Evolutionary conservation across 2,329 filamentous ascomycete genomes (phyloP).

Genomic region (Trichoderma breve): DNA sequence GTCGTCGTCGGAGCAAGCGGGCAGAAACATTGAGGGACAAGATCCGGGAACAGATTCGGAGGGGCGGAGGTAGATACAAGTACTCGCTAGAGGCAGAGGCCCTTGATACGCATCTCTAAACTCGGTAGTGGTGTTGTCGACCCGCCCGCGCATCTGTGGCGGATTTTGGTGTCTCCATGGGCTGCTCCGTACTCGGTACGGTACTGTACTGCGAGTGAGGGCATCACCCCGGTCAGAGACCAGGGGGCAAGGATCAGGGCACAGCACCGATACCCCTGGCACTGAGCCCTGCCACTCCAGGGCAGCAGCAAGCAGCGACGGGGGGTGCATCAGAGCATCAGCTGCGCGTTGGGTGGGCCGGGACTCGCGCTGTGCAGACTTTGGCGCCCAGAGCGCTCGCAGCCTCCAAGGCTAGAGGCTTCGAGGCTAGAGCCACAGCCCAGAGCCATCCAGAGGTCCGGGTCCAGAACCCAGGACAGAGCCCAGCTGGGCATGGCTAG

Average conservation of each 20-base stretch:
- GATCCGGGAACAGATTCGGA: constrained; percentile 15
- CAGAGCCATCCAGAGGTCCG: constrained; percentile 5
- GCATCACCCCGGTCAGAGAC: neutral
- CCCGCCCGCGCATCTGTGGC: constrained; percentile 21
- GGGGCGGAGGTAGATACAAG: constrained; percentile 21
- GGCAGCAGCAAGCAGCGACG: constrained; percentile 20
- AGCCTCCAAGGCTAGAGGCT: neutral
- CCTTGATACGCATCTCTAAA: constrained; percentile 16
- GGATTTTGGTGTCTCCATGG: constrained; percentile 7
- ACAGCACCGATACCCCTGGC: constrained; percentile 20
- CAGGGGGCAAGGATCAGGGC: constrained; percentile 10
- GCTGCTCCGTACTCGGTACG: constrained; percentile 10
- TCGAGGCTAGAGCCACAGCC: constrained; percentile 8
- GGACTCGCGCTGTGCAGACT: neutral
- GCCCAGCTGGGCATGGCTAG: constrained; percentile 19
- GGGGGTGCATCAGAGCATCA: constrained; percentile 21
- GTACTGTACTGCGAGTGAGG: neutral
- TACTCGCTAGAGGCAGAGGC: constrained; percentile 21
- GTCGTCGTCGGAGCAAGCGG: constrained; percentile 5
- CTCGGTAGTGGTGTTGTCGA: constrained; percentile 21
- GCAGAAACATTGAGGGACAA: constrained; percentile 18
- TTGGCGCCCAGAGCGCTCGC: constrained; percentile 10
- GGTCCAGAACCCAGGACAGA: constrained; percentile 3
- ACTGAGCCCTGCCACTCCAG: constrained; percentile 18
- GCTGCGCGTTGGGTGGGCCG: constrained; percentile 20